Percentiles rank a stretch among this genome's conserved stretches.
Conservation (phyloP, 1,284 basidiomycete species). For the Apiotrichum gracile region DNA sequence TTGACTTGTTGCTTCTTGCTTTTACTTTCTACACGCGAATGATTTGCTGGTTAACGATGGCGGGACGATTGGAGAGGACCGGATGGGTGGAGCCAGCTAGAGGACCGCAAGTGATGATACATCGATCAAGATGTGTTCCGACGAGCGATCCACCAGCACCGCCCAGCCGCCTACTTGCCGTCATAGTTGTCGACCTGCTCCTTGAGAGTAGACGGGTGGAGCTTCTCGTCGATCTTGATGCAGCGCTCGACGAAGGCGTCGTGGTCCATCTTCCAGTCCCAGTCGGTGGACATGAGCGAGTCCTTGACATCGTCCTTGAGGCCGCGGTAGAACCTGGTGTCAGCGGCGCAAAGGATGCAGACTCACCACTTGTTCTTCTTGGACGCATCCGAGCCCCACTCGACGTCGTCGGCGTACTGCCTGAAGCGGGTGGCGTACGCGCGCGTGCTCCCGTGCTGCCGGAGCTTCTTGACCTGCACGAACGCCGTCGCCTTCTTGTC, state of each 20-base stretch:
- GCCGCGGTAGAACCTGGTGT: constrained; percentile 19
- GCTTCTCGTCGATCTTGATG: constrained; percentile 15
- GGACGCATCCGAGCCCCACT: constrained; percentile 3
- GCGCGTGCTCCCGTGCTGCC: constrained; percentile 12
- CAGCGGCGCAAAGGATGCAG: too few relatives aligned
- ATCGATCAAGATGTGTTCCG: too few relatives aligned
- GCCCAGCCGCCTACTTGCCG: not conserved
- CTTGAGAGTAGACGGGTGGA: constrained; percentile 11
- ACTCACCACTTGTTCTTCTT: constrained; percentile 17
- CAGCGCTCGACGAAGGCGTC: constrained; percentile 9
- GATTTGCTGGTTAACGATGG: too few relatives aligned
- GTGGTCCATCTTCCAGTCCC: constrained; percentile 17
- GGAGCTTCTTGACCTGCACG: constrained; percentile 17
- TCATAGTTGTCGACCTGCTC: constrained; percentile 14
- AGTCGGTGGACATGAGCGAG: constrained; percentile 6
- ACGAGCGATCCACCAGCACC: not conserved
- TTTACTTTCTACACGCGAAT: too few relatives aligned
- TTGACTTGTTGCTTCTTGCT: too few relatives aligned
- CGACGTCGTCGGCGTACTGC: constrained; percentile 6
- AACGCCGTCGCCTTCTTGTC: constrained; percentile 14
- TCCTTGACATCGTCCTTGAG: constrained; percentile 18
- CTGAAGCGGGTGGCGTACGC: constrained; percentile 9
- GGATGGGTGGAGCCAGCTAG: too few relatives aligned
- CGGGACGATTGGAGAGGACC: too few relatives aligned
- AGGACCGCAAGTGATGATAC: too few relatives aligned